These are phyloP conservation scores for Stagonosporopsis rhizophila DNA, from an alignment of 2,329 filamentous ascomycete species.

Conservation along the genomic window DNA sequence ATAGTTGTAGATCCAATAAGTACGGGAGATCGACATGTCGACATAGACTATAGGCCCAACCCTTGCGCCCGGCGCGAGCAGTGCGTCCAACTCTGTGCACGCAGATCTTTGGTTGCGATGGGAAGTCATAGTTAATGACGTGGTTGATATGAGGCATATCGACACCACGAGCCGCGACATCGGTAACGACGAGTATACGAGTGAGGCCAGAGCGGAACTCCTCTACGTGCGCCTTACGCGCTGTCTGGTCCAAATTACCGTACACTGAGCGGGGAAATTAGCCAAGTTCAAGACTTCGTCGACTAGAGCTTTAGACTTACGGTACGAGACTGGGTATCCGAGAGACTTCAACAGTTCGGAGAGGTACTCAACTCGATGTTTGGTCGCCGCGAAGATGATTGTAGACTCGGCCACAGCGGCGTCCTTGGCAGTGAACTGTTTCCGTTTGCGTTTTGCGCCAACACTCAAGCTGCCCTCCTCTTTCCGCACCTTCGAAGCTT, in stretches of 20 bases:
- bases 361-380: conserved; percentile 96
- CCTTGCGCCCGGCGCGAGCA: conserved; percentile 87
- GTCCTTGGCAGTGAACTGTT: conserved; percentile 62
- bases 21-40: conserved; percentile 89
- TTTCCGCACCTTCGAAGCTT: conserved; percentile 57
- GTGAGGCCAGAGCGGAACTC: conserved; percentile 84
- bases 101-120: conserved; percentile 94
- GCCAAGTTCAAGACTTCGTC: neutral
- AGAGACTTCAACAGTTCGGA: conserved; percentile 77
- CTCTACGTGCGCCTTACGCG: conserved; percentile 89
- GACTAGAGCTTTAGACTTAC: conserved; percentile 21
- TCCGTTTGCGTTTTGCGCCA: conserved; percentile 76
- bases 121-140: conserved; percentile 98
- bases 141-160: conserved; percentile 96
- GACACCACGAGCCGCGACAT: conserved; percentile 95
- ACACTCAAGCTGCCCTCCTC: conserved; percentile 54
- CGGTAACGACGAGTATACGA: conserved; percentile 93
- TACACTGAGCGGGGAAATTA: conserved; percentile 65
- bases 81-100: conserved; percentile 96
- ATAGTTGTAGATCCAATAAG: conserved; percentile 90
- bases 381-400: conserved; percentile 92
- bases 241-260: conserved; percentile 91
- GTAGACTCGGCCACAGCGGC: conserved; percentile 90
- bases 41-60: conserved; percentile 94
- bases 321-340: conserved; percentile 87